Evolutionary conservation across 2,329 filamentous ascomycete genomes (phyloP).

Genomic region (Arthroderma sp.): DNA sequence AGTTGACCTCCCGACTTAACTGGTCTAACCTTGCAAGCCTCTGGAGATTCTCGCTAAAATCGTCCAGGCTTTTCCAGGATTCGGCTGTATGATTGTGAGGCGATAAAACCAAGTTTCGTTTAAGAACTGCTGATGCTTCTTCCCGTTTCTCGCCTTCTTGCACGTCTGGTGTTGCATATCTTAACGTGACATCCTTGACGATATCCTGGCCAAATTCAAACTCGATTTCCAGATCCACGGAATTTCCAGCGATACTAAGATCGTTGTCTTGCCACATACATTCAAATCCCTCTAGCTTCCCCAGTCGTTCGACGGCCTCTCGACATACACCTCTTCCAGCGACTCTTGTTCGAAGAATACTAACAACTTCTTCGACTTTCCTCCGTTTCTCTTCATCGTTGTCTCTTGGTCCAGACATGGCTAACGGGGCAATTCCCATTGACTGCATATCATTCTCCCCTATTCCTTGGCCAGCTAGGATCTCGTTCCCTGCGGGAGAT

Average conservation of each 20-base stretch:
- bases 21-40: conserved; percentile 33
- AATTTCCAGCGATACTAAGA: conserved; percentile 34
- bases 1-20: conserved; percentile 33
- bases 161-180: conserved; percentile 29
- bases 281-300: conserved; percentile 32
- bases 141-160: conserved; percentile 29
- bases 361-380: conserved; percentile 29
- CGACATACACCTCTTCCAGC: conserved; percentile 31
- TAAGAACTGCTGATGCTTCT: conserved; percentile 31
- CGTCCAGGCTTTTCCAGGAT: conserved; percentile 24
- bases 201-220: conserved; percentile 28
- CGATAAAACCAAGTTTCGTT: conserved; percentile 25
- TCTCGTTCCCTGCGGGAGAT: conserved; percentile 23
- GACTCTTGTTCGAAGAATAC: conserved; percentile 27
- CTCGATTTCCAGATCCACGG: conserved; percentile 34
- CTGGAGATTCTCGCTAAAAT: conserved; percentile 31
- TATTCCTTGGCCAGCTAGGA: conserved; percentile 23
- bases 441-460: conserved; percentile 26
- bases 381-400: conserved; percentile 30
- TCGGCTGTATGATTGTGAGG: conserved; percentile 8
- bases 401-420: conserved; percentile 24
- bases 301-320: conserved; percentile 30
- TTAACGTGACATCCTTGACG: conserved; percentile 31
- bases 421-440: conserved; percentile 25
- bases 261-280: conserved; percentile 35